Base-by-base conservation (phyloP, 1,139 yeast genomes). In the Meyerozyma guilliermondii region DNA sequence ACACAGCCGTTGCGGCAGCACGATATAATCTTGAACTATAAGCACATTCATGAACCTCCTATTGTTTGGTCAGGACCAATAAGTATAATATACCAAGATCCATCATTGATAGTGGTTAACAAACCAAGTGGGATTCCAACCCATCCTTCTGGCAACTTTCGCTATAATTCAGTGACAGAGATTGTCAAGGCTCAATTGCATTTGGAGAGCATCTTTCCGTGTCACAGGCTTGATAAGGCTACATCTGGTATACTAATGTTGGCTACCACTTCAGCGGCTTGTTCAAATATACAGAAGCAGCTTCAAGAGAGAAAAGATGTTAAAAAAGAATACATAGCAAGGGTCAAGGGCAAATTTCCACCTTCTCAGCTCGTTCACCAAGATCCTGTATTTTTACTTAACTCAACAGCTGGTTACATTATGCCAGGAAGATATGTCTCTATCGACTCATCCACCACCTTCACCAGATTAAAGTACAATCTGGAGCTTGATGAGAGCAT, bases 71-170 rank as follows among this genome's bases (percentile, higher is more conserved):
- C 36, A 6, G 45, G 52, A 39, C 46, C 44, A 5, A 49, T 81
- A 5, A 66, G 71, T 17, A 63, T 80, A 0, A 54, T 84, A 0
- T 64, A 57, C 51, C 75, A 79, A 46, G 73, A 74, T 52, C 70
- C 67, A 1, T 66, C 74, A 4, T 42, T 79, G 1, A 46, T 87
- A 3, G 87, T 87, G 16, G 69, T 86, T 2, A 72, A 83, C 56
- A 87, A 87, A 54, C 95, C 95, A 0, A 66, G 78, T 8, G 95
- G 95, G 0, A 66, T 86, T 1, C 94, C 95, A 0, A 81, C 87
- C 1, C 95, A 87, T 59, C 95, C 95, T 0, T 78, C 87, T 0
- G 87, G 88, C 4, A 74, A 74, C 43, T 86, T 78, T 54, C 64
- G 65, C 46, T 73, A 71, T 51, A 84, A 87, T 53, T 71, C 87